phyloP scores from a whole-genome alignment of 345 rosid species.

The Brassica napus region Da-Ae NC_063449.1:29929001-29929500 shows the following conservation, averaged over 20 bases:
- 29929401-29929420: constrained; percentile 26
- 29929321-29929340: not conserved
- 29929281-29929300: not conserved
- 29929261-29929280: too few relatives aligned
- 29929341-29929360: constrained; percentile 30
- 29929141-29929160: not conserved
- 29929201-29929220: not conserved
- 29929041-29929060: not conserved
- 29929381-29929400: constrained; percentile 39
- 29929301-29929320: not conserved
- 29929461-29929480: constrained; percentile 29
- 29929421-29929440: constrained; percentile 25
- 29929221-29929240: not conserved
- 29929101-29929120: not conserved
- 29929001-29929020: not conserved
- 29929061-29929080: not conserved
- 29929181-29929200: not conserved
- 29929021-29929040: not conserved
- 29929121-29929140: not conserved
- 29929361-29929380: constrained; percentile 44
- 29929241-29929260: too few relatives aligned
- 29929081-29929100: not conserved
- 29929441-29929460: constrained; percentile 31
- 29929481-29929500: constrained; percentile 37
- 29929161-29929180: not conserved